These are phyloP conservation scores for Fonsecaea multimorphosa DNA, from an alignment of 2,329 filamentous ascomycete species.

Conservation along the genomic window DNA sequence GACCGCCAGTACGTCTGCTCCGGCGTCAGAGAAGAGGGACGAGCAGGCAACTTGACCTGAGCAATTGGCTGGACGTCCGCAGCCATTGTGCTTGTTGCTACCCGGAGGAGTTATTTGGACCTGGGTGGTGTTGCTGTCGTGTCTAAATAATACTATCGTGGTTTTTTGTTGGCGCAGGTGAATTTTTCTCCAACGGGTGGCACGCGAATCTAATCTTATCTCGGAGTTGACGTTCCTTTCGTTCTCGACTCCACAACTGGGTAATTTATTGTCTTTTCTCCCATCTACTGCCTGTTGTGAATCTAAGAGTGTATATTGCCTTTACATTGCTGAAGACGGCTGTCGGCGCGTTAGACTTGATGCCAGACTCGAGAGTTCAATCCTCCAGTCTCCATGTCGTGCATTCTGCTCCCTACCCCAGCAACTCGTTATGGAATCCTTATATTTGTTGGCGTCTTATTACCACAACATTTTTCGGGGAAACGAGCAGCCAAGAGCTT, in stretches of 20 bases:
- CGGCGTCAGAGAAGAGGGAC: constrained; percentile 80
- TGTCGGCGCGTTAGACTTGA: neutral
- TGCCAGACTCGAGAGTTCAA: neutral
- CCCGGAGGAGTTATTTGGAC: neutral
- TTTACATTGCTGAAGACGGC: neutral
- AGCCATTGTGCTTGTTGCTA: constrained; percentile 65
- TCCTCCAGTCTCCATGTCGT: neutral
- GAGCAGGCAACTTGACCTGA: constrained; percentile 80
- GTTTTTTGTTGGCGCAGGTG: constrained; percentile 5
- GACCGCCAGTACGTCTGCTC: constrained; percentile 97
- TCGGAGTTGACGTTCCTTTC: neutral
- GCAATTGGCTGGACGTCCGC: constrained; percentile 81
- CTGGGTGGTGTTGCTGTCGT: neutral
- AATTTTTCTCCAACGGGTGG: constrained; percentile 6
- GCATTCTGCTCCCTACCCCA: neutral
- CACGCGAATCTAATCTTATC: constrained; percentile 13
- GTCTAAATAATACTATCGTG: constrained; percentile 5
- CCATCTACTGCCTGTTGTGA: too few species aligned
- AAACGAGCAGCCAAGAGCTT: neutral
- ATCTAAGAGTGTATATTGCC: neutral
- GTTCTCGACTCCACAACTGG: too few species aligned
- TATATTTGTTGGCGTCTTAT: neutral
- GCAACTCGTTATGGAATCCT: neutral
- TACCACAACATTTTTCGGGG: neutral
- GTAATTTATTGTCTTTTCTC: too few species aligned